Conservation (phyloP, 345 rosid genomes). For the Gossypium bickii region DNA sequence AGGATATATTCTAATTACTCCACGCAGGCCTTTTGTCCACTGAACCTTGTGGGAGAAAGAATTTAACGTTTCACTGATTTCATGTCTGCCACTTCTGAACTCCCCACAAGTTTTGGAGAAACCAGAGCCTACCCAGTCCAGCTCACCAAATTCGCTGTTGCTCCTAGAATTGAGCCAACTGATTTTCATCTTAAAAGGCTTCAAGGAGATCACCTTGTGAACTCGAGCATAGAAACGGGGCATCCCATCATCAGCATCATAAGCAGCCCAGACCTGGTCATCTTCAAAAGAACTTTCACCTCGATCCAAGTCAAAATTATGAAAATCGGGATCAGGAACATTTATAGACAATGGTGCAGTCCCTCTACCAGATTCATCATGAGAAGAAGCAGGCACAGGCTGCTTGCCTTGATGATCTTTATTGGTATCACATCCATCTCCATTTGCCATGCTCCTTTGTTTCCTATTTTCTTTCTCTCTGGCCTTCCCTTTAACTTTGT, state of each 20-base stretch:
- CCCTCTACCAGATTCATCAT: slow-evolving; percentile 20
- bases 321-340: slow-evolving; percentile 97
- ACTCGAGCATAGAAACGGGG: slow-evolving; percentile 94
- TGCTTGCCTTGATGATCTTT: slow-evolving; percentile 18
- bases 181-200: slow-evolving; percentile 78
- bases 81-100: slow-evolving; percentile 60
- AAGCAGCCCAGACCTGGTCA: slow-evolving; percentile 96
- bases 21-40: slow-evolving; percentile 65
- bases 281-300: slow-evolving; percentile 63
- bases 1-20: slow-evolving; percentile 63
- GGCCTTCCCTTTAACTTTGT: slow-evolving; percentile 22
- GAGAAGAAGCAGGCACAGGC: slow-evolving; percentile 12
- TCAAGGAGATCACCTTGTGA: slow-evolving; percentile 69
- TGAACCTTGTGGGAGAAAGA: slow-evolving; percentile 78
- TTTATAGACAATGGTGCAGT: slow-evolving; percentile 36
- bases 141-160: slow-evolving; percentile 53
- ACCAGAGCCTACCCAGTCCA: slow-evolving; percentile 79
- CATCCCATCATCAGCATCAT: slow-evolving; percentile 91
- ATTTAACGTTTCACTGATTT: slow-evolving; percentile 49
- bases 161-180: slow-evolving; percentile 88
- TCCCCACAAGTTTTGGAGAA: slow-evolving; percentile 86
- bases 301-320: slow-evolving; percentile 79
- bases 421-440: slow-evolving; percentile 19
- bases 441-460: slow-evolving; percentile 24
- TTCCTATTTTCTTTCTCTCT: slow-evolving; percentile 31